A percentile compares a stretch with the other conserved stretches of the same genome.
phyloP scores from a whole-genome alignment of 169 alveolate species.

The Cryptosporidium ubiquitum region DNA sequence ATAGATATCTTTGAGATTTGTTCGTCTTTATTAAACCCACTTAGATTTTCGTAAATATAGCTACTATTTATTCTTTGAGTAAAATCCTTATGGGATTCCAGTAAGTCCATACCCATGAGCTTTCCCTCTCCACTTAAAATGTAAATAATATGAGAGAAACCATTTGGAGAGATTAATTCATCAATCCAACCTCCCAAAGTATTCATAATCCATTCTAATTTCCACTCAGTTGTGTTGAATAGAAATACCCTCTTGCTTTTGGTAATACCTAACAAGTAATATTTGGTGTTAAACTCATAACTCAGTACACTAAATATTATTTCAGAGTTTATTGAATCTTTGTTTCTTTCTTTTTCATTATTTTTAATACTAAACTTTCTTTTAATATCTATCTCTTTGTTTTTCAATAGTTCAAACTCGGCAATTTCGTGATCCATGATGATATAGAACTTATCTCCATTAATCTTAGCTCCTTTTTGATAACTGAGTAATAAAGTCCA shows the following conservation, averaged over 20 bases:
- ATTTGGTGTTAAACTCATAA: background rate
- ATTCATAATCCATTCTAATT: slow-evolving; percentile 6
- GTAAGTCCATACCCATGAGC: slow-evolving; percentile 21
- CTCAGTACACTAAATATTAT: background rate
- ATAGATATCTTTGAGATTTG: slow-evolving; percentile 13
- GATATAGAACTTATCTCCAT: background rate
- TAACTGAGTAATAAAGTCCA: background rate
- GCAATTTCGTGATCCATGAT: background rate
- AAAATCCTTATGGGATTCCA: background rate
- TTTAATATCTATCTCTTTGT: background rate
- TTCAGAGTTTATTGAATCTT: background rate
- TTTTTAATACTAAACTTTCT: background rate
- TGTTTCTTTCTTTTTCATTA: background rate
- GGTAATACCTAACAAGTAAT: slow-evolving; percentile 29
- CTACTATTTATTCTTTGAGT: background rate
- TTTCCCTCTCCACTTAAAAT: slow-evolving; percentile 44
- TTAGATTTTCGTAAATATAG: background rate
- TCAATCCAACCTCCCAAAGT: slow-evolving; percentile 69
- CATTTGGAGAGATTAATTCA: slow-evolving; percentile 32
- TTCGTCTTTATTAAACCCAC: slow-evolving; percentile 9
- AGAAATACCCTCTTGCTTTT: slow-evolving; percentile 17
- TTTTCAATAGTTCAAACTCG: background rate
- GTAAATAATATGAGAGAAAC: slow-evolving; percentile 54
- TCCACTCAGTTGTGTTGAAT: background rate
- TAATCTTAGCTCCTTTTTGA: background rate